Percentiles rank a stretch among this genome's conserved stretches.
phyloP scores from a whole-genome alignment of 768 basidiomycete species.

The Piloderma croceum region DNA sequence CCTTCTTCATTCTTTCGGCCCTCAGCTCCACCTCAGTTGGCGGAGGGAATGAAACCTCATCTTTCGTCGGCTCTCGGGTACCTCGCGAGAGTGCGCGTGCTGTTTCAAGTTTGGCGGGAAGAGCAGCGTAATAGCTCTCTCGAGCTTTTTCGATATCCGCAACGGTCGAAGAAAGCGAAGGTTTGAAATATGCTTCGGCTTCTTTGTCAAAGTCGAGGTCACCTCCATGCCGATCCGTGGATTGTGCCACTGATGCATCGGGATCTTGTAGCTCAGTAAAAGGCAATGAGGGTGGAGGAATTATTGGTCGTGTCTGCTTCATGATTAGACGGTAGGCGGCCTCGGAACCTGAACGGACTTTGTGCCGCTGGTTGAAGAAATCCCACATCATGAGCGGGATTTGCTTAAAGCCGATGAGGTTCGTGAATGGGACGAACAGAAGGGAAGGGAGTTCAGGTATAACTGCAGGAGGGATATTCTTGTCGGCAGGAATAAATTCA shows the following conservation, averaged over 20 bases:
- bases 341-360: constrained; percentile 76
- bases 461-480: constrained; percentile 44
- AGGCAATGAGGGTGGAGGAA: constrained; percentile 27
- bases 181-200: constrained; percentile 64
- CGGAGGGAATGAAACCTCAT: constrained; percentile 72
- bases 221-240: constrained; percentile 23
- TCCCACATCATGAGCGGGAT: constrained; percentile 88
- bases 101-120: constrained; percentile 58
- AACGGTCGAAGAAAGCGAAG: constrained; percentile 47
- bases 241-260: constrained; percentile 18
- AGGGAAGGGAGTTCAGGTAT: constrained; percentile 78
- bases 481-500: constrained; percentile 20
- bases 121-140: constrained; percentile 67
- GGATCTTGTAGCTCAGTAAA: constrained; percentile 16
- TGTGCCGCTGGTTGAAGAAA: constrained; percentile 84
- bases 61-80: constrained; percentile 78
- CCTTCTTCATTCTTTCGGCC: constrained; percentile 85
- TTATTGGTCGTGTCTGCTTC: constrained; percentile 55
- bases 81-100: constrained; percentile 75
- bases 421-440: constrained; percentile 66
- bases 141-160: constrained; percentile 63
- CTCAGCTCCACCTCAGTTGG: constrained; percentile 85
- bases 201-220: constrained; percentile 74
- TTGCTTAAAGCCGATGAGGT: constrained; percentile 76
- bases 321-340: constrained; percentile 73